Evolutionary conservation across 2,329 filamentous ascomycete species (phyloP).

Genomic region (Sclerotiophoma versabilis): DNA sequence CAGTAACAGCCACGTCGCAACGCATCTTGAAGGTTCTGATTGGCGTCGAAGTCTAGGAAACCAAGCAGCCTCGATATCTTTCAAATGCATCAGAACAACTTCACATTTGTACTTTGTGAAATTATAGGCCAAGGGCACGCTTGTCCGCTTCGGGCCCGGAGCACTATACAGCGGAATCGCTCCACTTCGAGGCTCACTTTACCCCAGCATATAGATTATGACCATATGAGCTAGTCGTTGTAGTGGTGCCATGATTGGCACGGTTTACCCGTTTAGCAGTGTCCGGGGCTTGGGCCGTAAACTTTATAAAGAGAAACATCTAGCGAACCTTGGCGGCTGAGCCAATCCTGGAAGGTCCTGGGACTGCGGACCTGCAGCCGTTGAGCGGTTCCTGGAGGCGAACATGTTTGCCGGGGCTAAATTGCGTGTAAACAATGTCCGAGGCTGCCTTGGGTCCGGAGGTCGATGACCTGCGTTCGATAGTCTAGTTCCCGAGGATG

Average conservation of each 20-base stretch:
- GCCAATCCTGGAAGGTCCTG: background rate
- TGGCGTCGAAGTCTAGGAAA: background rate
- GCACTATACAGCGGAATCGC: constrained; percentile 7
- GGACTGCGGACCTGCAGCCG: constrained; percentile 15
- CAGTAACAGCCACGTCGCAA: constrained; percentile 22
- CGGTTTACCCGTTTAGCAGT: background rate
- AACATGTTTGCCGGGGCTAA: background rate
- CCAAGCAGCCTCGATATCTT: constrained; percentile 3
- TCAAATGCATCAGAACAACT: background rate
- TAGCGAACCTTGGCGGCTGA: background rate
- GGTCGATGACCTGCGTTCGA: background rate
- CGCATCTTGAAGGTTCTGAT: constrained; percentile 17
- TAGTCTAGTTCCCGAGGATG: background rate
- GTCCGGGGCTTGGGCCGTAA: background rate
- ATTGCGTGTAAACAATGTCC: background rate
- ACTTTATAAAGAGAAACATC: background rate
- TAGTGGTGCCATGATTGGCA: constrained; percentile 3
- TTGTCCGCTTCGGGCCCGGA: constrained; percentile 13
- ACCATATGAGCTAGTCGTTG: background rate
- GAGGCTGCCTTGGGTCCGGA: constrained; percentile 13
- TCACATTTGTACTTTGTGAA: constrained; percentile 14
- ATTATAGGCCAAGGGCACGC: constrained; percentile 11
- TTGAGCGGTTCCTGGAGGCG: constrained; percentile 8
- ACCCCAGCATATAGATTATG: constrained; percentile 18
- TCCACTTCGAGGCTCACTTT: constrained; percentile 9